Evolutionary conservation across 2,329 filamentous ascomycete genomes (phyloP), one percentile per base, ranked within the genome.

Genomic region (Helotiales sp.): DNA sequence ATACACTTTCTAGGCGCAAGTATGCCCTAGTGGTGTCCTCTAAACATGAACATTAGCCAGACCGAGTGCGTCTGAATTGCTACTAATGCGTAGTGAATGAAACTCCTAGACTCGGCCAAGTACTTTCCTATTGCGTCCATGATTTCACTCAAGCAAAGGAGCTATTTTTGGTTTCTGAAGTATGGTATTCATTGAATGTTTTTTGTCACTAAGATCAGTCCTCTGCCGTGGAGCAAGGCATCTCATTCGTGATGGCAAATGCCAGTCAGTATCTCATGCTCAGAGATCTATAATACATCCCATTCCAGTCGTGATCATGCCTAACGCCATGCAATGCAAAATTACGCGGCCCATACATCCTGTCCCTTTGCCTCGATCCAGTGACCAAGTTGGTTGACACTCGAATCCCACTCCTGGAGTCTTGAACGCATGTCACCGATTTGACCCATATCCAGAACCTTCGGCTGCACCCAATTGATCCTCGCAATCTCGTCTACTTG

Each of bases 391-490:
- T 95, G 88, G 74, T 98, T 97, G 63, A 99, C 93, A 72, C 92
- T 96, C 51, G 88, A 87, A 73, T 97, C 93, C 95, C 95, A 99
- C 70, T 99, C 93, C 72, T 89, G 87, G 71, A 99, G 77, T 67
- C 95, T 82, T 71, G 85, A 81, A 69, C 91, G 85, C 93, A 99
- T 97, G 70, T 87, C 90, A 69, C 89, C 90, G 68, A 99, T 96
- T 79, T 98, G 95, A 75, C 86, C 87, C 86, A 93, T 91, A 74
- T 98, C 95, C 66, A 99, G 78, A 30, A 99, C 93, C 83, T 98
- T 98, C 22, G 95, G 95, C 78, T 99, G 95, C 58, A 99, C 95
- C 95, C 95, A 99, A 70, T 93, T 93, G 76, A 99, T 97, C 72
- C 93, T 86, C 42, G 95, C 95, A 66, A 98, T 86, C 75, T 93